These are phyloP conservation scores for Chimonanthus praecox DNA, from an alignment of 164 flowering plant species.

Conservation along the genomic window DNA sequence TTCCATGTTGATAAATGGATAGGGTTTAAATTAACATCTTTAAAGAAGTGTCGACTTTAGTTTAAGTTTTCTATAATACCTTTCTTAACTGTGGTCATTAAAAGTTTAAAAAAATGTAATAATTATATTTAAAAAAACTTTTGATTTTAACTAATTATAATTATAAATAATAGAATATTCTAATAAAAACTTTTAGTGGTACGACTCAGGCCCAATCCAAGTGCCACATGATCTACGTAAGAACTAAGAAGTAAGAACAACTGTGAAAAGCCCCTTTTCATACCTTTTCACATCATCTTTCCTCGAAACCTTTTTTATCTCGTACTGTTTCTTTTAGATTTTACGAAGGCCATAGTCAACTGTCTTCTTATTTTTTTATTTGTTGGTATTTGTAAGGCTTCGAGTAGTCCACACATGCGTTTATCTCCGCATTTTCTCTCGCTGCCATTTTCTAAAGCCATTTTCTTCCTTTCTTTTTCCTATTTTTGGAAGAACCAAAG, in stretches of 20 bases:
- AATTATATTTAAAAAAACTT: no score
- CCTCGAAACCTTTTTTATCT: not conserved
- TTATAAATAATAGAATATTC: no score
- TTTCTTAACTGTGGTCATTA: not conserved
- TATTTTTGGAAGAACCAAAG: not conserved
- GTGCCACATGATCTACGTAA: not conserved
- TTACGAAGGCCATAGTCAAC: conserved; percentile 49
- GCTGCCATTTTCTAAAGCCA: conserved; percentile 10
- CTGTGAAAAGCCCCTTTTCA: not conserved
- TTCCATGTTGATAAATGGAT: no score
- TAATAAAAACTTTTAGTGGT: no score
- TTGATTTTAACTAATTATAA: no score
- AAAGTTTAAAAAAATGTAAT: not conserved
- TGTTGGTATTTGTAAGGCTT: conserved; percentile 62
- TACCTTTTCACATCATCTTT: not conserved
- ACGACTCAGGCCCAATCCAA: no score
- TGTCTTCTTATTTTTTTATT: conserved; percentile 27
- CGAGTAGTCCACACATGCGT: conserved; percentile 57
- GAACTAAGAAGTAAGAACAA: not conserved
- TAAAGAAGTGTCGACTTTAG: no score
- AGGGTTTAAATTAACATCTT: no score
- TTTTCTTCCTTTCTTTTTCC: conserved; percentile 13
- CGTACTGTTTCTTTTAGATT: not conserved
- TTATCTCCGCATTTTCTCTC: conserved; percentile 31
- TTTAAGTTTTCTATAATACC: not conserved